A percentile compares a stretch with the other conserved stretches of the same genome.
Conservation (phyloP, 306 rosid species). For the Elaeagnus macrophylla region DNA sequence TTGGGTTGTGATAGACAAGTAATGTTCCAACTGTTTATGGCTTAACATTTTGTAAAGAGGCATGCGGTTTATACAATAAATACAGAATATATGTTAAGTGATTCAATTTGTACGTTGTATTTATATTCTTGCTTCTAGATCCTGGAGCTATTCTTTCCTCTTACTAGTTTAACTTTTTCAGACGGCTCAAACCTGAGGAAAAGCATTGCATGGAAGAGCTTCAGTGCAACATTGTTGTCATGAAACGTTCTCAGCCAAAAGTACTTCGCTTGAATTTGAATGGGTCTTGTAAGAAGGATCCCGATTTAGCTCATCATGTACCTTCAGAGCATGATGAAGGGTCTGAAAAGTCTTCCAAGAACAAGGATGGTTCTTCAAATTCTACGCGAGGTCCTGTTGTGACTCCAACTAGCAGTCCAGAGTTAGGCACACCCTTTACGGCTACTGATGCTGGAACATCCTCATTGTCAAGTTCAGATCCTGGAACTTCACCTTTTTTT, state of each 20-base stretch:
- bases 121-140: conserved; percentile 6
- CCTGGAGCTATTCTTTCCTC: conserved; percentile 1
- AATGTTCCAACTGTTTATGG: conserved; percentile 26
- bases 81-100: not conserved
- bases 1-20: conserved; percentile 98
- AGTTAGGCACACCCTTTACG: conserved; percentile 88
- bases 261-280: conserved; percentile 89
- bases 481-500: conserved; percentile 85
- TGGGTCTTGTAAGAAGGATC: conserved; percentile 54
- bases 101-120: not conserved
- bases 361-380: conserved; percentile 36
- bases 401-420: conserved; percentile 96
- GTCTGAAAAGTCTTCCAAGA: conserved; percentile 38
- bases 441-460: conserved; percentile 82
- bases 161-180: conserved; percentile 24
- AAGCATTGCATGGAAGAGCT: conserved; percentile 93
- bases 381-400: conserved; percentile 64
- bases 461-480: conserved; percentile 90
- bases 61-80: conserved; percentile 15
- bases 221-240: conserved; percentile 91
- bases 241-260: conserved; percentile 90
- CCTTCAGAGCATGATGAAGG: conserved; percentile 45
- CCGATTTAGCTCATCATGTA: conserved; percentile 35
- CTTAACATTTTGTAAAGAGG: conserved; percentile 9
- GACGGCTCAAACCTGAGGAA: conserved; percentile 89